Conservation (phyloP, 305 asterid genomes). For the Fraxinus greggii region DNA sequence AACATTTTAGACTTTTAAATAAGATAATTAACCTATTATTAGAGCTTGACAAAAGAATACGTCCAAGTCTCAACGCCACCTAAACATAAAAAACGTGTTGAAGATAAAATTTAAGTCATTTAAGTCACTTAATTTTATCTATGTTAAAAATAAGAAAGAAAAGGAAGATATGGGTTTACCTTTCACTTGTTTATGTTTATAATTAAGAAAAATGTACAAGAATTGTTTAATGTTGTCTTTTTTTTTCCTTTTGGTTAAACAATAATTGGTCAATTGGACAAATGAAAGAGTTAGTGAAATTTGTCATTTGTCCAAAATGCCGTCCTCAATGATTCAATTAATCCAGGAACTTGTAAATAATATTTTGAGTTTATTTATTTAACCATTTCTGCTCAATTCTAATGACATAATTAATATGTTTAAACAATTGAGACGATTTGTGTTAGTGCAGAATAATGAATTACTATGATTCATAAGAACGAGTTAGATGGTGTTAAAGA, state of each 20-base stretch:
- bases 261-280: neutral
- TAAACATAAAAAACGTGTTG: neutral
- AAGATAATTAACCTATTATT: neutral
- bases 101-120: too few species aligned
- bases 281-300: neutral
- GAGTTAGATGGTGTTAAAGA: too few species aligned
- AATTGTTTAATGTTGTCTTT: neutral
- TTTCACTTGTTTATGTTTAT: neutral
- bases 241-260: neutral
- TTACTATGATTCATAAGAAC: too few species aligned
- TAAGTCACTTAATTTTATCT: too few species aligned
- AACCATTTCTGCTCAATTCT: neutral
- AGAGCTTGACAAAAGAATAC: neutral
- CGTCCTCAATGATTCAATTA: neutral
- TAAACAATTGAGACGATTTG: too few species aligned
- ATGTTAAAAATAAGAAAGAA: neutral
- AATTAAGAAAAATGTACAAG: neutral
- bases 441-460: too few species aligned
- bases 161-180: neutral
- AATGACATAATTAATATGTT: neutral
- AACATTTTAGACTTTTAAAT: neutral
- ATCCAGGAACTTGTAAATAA: neutral
- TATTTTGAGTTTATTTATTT: neutral
- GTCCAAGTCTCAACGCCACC: neutral
- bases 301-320: slow-evolving; percentile 7